Conservation (phyloP, 345 rosid genomes). For the Pelargonium nanum region DNA sequence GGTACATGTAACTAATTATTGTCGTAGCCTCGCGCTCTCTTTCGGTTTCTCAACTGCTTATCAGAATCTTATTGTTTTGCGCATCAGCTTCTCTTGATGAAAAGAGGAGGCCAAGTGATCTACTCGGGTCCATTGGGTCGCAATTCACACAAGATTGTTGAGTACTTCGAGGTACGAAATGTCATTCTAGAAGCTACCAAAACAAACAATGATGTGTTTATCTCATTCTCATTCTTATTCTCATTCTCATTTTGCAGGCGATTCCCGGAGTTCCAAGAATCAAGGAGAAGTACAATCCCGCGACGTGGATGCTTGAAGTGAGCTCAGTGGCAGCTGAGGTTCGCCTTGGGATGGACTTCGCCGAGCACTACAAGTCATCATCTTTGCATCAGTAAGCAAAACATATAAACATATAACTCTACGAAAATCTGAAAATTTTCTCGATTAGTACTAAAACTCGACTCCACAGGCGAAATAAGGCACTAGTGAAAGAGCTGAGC, state of each 20-base stretch:
- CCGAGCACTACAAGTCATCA: conserved; percentile 12
- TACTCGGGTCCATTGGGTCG: conserved; percentile 39
- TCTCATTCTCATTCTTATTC: neutral
- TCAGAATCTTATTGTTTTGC: neutral
- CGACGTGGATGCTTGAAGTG: conserved; percentile 20
- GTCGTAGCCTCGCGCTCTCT: neutral
- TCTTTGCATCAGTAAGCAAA: conserved; percentile 6
- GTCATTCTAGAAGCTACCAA: neutral
- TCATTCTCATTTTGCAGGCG: conserved; percentile 9
- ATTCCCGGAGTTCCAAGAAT: conserved; percentile 18
- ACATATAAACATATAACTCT: neutral
- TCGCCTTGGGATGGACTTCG: conserved; percentile 12
- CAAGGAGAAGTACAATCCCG: conserved; percentile 11
- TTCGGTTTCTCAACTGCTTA: neutral
- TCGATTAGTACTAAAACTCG: neutral
- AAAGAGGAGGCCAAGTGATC: conserved; percentile 47
- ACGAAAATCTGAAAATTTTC: too few species aligned
- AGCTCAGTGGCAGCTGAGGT: conserved; percentile 16
- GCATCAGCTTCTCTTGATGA: conserved; percentile 34
- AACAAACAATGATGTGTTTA: neutral
- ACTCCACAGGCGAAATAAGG: conserved; percentile 38
- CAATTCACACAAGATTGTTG: conserved; percentile 37
- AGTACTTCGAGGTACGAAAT: conserved; percentile 36
- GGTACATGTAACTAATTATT: conserved; percentile 4
- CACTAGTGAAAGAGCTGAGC: conserved; percentile 42